A percentile compares a stretch with the other conserved stretches of the same genome.
These are phyloP conservation scores for Austroboletus olivaceoglutinosus DNA, from an alignment of 1,284 basidiomycete genomes.

Conservation along the genomic window DNA sequence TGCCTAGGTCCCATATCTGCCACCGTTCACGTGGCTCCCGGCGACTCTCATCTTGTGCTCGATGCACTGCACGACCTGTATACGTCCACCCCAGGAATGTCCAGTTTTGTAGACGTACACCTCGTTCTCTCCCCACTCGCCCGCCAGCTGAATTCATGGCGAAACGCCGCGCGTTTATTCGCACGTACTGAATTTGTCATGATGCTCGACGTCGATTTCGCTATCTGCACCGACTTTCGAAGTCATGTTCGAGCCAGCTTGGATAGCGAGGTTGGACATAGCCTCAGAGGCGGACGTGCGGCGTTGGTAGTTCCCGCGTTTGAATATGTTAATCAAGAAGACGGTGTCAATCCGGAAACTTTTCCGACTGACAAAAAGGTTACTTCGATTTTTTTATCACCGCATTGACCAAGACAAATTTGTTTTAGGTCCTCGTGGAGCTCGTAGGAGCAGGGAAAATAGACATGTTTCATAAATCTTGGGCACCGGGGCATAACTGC, in stretches of 20 bases:
- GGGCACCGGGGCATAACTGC: slow-evolving; percentile 76
- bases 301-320: slow-evolving; percentile 80
- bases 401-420: not conserved
- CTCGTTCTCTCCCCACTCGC: slow-evolving; percentile 81
- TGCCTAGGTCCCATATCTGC: slow-evolving; percentile 75
- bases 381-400: not conserved
- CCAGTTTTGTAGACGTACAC: slow-evolving; percentile 78
- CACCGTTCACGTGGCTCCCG: slow-evolving; percentile 65
- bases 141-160: slow-evolving; percentile 83
- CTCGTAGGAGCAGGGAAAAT: slow-evolving; percentile 55
- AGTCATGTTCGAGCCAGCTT: slow-evolving; percentile 40
- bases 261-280: slow-evolving; percentile 28
- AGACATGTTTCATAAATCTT: slow-evolving; percentile 73
- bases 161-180: slow-evolving; percentile 78
- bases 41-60: slow-evolving; percentile 34
- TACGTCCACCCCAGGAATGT: slow-evolving; percentile 59
- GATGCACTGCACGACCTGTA: slow-evolving; percentile 64
- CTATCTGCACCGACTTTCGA: slow-evolving; percentile 76
- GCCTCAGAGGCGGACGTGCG: slow-evolving; percentile 51
- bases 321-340: slow-evolving; percentile 62
- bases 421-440: slow-evolving; percentile 49
- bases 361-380: slow-evolving; percentile 72
- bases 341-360: slow-evolving; percentile 52
- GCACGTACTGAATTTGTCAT: slow-evolving; percentile 79
- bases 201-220: slow-evolving; percentile 89